A percentile compares a stretch with the other conserved stretches of the same genome.
Evolutionary conservation across 495 filamentous ascomycete genomes (phyloP).

Genomic region (Penicillium goetzii): DNA sequence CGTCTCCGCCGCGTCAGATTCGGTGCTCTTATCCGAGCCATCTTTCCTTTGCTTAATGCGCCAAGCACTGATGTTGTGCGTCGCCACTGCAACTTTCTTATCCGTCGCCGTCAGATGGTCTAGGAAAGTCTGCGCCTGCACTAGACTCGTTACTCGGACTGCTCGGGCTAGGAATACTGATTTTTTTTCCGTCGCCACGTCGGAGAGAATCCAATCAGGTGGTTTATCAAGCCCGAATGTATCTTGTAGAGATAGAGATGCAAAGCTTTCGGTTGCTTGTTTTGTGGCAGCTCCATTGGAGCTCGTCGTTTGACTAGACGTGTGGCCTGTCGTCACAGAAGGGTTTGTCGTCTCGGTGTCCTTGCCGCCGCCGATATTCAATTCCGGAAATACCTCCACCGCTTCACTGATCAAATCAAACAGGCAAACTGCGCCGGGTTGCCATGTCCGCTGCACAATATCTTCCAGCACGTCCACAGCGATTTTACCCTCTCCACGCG

Average conservation of each 20-base stretch:
- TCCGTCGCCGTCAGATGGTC: conserved; percentile 76
- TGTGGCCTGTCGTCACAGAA: conserved; percentile 12
- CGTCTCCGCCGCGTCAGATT: conserved; percentile 50
- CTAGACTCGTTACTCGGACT: conserved; percentile 64
- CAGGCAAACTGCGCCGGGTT: conserved; percentile 78
- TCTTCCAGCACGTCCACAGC: conserved; percentile 68
- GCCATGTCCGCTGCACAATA: conserved; percentile 65
- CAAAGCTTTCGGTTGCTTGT: conserved; percentile 25
- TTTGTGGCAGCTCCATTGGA: conserved; percentile 18
- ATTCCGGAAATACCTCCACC: conserved; percentile 46
- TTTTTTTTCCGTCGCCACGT: conserved; percentile 76
- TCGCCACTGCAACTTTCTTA: conserved; percentile 79
- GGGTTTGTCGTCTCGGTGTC: conserved; percentile 7
- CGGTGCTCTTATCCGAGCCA: conserved; percentile 21
- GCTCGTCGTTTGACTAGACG: conserved; percentile 20
- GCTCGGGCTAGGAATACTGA: conserved; percentile 84
- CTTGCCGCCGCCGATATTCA: conserved; percentile 45
- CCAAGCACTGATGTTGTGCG: conserved; percentile 86
- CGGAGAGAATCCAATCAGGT: conserved; percentile 72
- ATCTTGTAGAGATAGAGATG: conserved; percentile 38
- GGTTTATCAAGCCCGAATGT: conserved; percentile 43
- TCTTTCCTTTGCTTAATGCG: conserved; percentile 54
- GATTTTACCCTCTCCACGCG: conserved; percentile 66
- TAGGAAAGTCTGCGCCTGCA: conserved; percentile 69
- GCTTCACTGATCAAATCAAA: conserved; percentile 79